These are phyloP conservation scores for Corchorus capsularis DNA, from an alignment of 345 rosid species.

Conservation along the genomic window DNA sequence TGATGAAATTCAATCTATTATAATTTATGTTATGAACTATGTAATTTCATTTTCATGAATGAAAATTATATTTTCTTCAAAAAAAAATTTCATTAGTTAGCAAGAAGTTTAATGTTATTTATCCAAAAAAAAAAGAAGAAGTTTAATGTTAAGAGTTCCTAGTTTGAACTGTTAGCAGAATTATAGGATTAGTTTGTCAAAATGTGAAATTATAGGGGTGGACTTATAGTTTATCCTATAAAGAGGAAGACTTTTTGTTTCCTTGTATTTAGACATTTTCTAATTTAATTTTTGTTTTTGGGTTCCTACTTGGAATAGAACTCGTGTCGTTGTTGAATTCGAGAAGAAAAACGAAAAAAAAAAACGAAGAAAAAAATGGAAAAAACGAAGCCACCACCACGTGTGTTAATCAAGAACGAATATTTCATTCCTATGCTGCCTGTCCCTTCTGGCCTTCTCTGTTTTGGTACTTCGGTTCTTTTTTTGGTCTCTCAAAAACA, in stretches of 20 bases:
- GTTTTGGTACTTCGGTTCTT: neutral
- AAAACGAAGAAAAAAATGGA: neutral
- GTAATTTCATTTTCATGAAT: too few relatives aligned
- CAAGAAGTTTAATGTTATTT: neutral
- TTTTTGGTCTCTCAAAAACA: neutral
- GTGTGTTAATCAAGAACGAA: conserved; percentile 7
- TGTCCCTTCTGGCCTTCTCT: neutral
- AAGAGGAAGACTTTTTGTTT: neutral
- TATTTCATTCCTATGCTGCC: conserved; percentile 13
- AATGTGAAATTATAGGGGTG: neutral
- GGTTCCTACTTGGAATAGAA: neutral
- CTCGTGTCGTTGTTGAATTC: neutral
- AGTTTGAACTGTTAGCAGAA: neutral
- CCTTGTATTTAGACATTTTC: too few relatives aligned
- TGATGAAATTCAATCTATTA: too few relatives aligned
- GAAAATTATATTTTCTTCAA: too few relatives aligned
- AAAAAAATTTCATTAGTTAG: neutral
- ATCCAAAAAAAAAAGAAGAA: too few relatives aligned
- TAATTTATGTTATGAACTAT: too few relatives aligned
- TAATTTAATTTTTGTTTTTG: too few relatives aligned
- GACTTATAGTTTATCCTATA: neutral
- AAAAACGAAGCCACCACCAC: neutral
- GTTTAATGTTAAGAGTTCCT: neutral
- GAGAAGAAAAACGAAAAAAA: neutral
- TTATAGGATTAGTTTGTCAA: neutral